phyloP scores from a whole-genome alignment of 495 filamentous ascomycete species.

The Polyplosphaeria fusca region DNA sequence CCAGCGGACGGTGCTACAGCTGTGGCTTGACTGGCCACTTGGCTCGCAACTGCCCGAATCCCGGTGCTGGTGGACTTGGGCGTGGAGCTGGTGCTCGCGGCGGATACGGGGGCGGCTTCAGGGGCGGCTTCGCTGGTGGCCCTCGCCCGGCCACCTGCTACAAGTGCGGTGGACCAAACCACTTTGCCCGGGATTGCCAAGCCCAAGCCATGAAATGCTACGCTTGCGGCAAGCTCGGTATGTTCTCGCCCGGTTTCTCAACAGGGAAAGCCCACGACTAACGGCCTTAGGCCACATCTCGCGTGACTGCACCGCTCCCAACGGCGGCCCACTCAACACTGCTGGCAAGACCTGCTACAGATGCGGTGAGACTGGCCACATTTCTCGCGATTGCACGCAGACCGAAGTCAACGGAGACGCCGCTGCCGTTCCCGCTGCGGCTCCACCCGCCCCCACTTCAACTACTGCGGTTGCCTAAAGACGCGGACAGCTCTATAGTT shows the following conservation, averaged over 20 bases:
- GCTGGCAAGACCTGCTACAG: slow-evolving; percentile 98
- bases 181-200: slow-evolving; percentile 98
- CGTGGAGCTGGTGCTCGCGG: slow-evolving; percentile 64
- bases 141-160: slow-evolving; percentile 92
- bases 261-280: background rate
- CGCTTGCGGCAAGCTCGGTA: slow-evolving; percentile 89
- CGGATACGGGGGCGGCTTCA: slow-evolving; percentile 66
- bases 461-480: slow-evolving; percentile 54
- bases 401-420: slow-evolving; percentile 48
- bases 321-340: slow-evolving; percentile 91
- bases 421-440: slow-evolving; percentile 42
- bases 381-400: slow-evolving; percentile 88
- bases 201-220: slow-evolving; percentile 99
- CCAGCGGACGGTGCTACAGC: slow-evolving; percentile 88
- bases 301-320: slow-evolving; percentile 94
- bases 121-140: slow-evolving; percentile 65
- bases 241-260: background rate
- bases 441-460: slow-evolving; percentile 25
- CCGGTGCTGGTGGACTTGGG: slow-evolving; percentile 55
- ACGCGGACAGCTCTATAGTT: background rate
- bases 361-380: slow-evolving; percentile 92
- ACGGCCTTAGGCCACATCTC: slow-evolving; percentile 76
- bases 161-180: slow-evolving; percentile 98
- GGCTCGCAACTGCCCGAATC: slow-evolving; percentile 81
- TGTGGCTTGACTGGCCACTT: slow-evolving; percentile 91